Evolutionary conservation across 805 yeast genomes (phyloP).

Genomic region (Metschnikowia cubensis): DNA sequence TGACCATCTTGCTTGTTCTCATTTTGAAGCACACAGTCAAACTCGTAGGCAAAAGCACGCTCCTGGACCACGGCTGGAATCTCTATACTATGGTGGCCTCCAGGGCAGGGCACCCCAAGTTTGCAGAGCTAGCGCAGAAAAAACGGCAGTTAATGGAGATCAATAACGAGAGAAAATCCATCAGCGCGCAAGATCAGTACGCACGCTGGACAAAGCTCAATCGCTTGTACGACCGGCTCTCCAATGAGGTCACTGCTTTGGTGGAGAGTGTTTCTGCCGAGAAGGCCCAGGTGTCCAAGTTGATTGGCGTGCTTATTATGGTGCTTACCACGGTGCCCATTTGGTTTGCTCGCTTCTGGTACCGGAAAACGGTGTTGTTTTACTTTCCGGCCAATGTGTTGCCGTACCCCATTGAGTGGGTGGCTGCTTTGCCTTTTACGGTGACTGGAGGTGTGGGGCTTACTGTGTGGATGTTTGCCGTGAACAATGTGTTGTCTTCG

Average conservation of each 20-base stretch:
- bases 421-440: slow-evolving; percentile 62
- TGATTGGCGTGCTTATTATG: slow-evolving; percentile 33
- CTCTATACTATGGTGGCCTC: slow-evolving; percentile 31
- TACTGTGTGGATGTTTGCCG: slow-evolving; percentile 51
- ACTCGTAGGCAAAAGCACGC: slow-evolving; percentile 30
- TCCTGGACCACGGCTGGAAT: slow-evolving; percentile 38
- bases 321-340: slow-evolving; percentile 44
- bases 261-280: slow-evolving; percentile 36
- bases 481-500: slow-evolving; percentile 26
- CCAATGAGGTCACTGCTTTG: slow-evolving; percentile 45
- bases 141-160: slow-evolving; percentile 45
- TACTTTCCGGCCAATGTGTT: slow-evolving; percentile 55
- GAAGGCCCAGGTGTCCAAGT: slow-evolving; percentile 31
- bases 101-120: slow-evolving; percentile 29
- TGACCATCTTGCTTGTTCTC: slow-evolving; percentile 23
- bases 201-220: slow-evolving; percentile 94
- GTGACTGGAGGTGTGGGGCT: slow-evolving; percentile 59
- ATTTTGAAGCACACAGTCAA: slow-evolving; percentile 25
- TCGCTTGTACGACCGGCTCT: slow-evolving; percentile 59
- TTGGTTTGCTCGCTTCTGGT: slow-evolving; percentile 48
- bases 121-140: slow-evolving; percentile 21
- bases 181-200: slow-evolving; percentile 89
- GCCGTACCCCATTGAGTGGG: slow-evolving; percentile 53
- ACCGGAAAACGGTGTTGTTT: slow-evolving; percentile 51
- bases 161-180: slow-evolving; percentile 50